phyloP scores from a whole-genome alignment of 2,329 filamentous ascomycete genomes.

The Apiospora rasikravindrae region DNA sequence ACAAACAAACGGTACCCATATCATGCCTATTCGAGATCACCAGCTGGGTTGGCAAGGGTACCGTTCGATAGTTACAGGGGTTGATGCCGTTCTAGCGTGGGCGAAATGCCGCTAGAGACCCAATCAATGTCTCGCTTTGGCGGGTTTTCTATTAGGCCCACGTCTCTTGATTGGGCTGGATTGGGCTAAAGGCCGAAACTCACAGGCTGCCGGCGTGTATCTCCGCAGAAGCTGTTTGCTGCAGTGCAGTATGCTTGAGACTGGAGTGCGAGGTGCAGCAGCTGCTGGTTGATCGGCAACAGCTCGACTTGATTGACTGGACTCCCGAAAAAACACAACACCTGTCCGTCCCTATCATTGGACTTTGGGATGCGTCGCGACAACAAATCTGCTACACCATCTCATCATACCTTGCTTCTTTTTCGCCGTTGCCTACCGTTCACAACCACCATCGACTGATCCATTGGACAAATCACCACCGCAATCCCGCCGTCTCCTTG shows the following conservation, averaged over 20 bases:
- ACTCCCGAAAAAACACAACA: slow-evolving; percentile 12
- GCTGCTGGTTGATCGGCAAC: slow-evolving; percentile 12
- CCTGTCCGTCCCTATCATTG: slow-evolving; percentile 16
- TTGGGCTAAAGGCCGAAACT: not conserved
- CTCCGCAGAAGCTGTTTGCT: slow-evolving; percentile 16
- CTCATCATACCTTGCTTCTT: not conserved
- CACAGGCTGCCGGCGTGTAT: not conserved
- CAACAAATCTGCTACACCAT: slow-evolving; percentile 10
- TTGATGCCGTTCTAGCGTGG: not conserved
- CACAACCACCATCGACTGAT: slow-evolving; percentile 5
- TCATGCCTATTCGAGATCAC: not conserved
- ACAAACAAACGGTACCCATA: not conserved
- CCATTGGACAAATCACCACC: slow-evolving; percentile 9
- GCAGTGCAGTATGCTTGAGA: not conserved
- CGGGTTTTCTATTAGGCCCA: not conserved
- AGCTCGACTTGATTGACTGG: slow-evolving; percentile 1
- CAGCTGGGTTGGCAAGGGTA: slow-evolving; percentile 1
- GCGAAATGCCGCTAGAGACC: not conserved
- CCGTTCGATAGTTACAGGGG: not conserved
- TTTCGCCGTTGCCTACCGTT: not conserved
- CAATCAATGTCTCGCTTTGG: slow-evolving; percentile 5
- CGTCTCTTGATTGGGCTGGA: not conserved
- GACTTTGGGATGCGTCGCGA: not conserved
- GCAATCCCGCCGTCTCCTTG: not conserved
- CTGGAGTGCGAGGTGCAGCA: not conserved